These are phyloP conservation scores for Tetradesmus lagerheimii DNA, from an alignment of 139 green algal species.

Conservation along the genomic window DNA sequence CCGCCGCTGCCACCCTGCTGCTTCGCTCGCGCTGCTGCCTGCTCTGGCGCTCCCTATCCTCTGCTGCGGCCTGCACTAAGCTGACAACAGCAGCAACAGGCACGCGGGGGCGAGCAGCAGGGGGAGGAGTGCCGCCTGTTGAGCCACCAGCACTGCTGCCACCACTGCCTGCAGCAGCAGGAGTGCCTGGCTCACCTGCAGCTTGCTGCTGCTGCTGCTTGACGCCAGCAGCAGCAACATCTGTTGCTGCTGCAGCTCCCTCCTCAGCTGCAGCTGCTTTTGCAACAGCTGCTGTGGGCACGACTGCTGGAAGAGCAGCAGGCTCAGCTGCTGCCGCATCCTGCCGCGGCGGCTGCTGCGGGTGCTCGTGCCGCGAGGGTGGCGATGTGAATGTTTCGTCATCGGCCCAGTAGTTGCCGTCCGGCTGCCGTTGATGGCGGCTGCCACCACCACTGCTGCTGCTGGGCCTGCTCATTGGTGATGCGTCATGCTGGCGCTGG, in stretches of 20 bases:
- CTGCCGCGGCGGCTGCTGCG: neutral
- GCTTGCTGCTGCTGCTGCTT: neutral
- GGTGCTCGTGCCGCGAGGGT: neutral
- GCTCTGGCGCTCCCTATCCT: constrained; percentile 35
- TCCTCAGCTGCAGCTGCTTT: neutral
- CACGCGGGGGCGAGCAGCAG: constrained; percentile 2
- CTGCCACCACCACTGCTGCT: neutral
- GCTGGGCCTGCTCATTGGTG: neutral
- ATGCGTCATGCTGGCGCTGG: neutral
- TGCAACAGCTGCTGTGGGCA: neutral
- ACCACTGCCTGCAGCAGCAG: neutral
- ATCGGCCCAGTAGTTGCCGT: neutral
- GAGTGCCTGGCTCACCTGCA: neutral
- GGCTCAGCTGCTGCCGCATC: neutral
- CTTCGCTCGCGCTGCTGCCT: constrained; percentile 27
- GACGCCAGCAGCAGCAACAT: neutral
- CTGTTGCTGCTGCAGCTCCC: neutral
- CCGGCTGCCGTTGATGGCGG: neutral
- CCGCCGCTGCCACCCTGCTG: neutral
- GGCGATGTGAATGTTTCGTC: neutral
- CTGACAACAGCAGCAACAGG: constrained; percentile 43
- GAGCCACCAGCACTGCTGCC: neutral
- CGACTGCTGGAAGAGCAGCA: neutral
- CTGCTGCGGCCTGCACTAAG: constrained; percentile 29
- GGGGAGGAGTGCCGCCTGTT: neutral